A percentile compares a stretch with the other conserved stretches of the same genome.
Conservation (phyloP, 164 flowering plant genomes). For the Dillenia suffruticosa region DNA sequence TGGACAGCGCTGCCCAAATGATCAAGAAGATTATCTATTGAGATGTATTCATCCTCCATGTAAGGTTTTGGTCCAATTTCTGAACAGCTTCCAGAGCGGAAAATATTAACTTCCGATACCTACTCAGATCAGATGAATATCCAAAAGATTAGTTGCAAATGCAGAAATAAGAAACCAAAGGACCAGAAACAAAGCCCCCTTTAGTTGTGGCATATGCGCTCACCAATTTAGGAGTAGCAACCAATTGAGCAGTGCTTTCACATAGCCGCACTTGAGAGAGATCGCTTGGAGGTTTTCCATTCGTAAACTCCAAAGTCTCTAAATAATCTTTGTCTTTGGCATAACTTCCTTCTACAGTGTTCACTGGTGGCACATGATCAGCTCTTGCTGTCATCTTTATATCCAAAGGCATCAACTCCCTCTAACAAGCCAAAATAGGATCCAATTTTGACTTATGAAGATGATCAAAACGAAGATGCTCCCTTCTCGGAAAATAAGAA, state of each 20-base stretch:
- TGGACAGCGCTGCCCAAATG: conserved; percentile 45
- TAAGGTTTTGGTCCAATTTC: conserved; percentile 80
- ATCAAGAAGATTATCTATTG: conserved; percentile 64
- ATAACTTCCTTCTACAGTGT: conserved; percentile 27
- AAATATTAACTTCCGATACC: conserved; percentile 41
- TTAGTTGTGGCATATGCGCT: conserved; percentile 6
- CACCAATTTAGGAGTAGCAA: conserved; percentile 27
- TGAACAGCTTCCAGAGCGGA: conserved; percentile 87
- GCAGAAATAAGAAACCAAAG: not conserved
- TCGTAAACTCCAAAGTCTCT: conserved; percentile 21
- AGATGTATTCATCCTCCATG: conserved; percentile 90
- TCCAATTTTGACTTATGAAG: no score
- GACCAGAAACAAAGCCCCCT: not conserved
- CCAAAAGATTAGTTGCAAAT: not conserved
- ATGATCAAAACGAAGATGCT: no score
- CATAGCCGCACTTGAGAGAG: conserved; percentile 48
- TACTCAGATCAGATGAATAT: conserved; percentile 11
- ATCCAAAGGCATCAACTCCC: not conserved
- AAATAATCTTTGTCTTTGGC: conserved; percentile 20
- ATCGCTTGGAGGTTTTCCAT: conserved; percentile 57
- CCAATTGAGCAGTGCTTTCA: conserved; percentile 38
- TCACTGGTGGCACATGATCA: conserved; percentile 25
- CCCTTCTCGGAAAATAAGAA: no score
- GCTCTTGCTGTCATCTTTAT: conserved; percentile 37
- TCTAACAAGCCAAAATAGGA: no score